These are phyloP conservation scores for Ceratonia siliqua DNA, from an alignment of 306 rosid genomes.

Conservation along the genomic window DNA sequence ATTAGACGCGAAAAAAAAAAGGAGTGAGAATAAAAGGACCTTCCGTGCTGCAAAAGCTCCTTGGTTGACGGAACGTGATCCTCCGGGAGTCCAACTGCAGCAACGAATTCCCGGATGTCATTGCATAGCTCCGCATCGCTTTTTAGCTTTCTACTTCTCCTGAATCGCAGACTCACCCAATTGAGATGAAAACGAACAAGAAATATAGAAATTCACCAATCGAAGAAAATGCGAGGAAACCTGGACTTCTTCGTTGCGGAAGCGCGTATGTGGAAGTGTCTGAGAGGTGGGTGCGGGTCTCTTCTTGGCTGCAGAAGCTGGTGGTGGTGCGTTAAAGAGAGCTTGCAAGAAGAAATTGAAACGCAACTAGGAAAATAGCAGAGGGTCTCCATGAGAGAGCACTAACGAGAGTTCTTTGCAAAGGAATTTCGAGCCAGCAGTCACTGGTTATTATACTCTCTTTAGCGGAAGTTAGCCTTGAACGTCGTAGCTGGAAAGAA, in stretches of 20 bases:
- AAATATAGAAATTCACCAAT: not conserved
- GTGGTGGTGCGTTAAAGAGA: conserved; percentile 34
- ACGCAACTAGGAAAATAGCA: conserved; percentile 31
- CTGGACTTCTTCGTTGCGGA: conserved; percentile 46
- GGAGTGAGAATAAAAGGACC: conserved; percentile 40
- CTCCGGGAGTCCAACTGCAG: conserved; percentile 62
- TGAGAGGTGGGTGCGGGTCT: conserved; percentile 14
- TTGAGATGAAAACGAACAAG: not conserved
- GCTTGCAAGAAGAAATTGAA: conserved; percentile 36
- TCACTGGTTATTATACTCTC: not conserved
- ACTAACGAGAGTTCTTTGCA: not conserved
- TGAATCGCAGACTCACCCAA: conserved; percentile 29
- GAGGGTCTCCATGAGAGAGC: conserved; percentile 42
- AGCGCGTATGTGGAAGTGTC: conserved; percentile 34
- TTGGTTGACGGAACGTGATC: conserved; percentile 73
- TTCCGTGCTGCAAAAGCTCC: conserved; percentile 76
- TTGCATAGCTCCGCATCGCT: conserved; percentile 72
- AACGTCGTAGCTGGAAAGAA: not conserved
- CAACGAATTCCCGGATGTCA: conserved; percentile 66
- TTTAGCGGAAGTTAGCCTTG: not conserved
- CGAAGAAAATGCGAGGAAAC: conserved; percentile 17
- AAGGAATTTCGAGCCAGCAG: not conserved
- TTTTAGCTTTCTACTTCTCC: conserved; percentile 61
- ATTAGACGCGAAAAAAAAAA: not conserved
- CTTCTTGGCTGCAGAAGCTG: conserved; percentile 31